Evolutionary conservation across 2,329 filamentous ascomycete species (phyloP).

Genomic region (Aureobasidium namibiae): DNA sequence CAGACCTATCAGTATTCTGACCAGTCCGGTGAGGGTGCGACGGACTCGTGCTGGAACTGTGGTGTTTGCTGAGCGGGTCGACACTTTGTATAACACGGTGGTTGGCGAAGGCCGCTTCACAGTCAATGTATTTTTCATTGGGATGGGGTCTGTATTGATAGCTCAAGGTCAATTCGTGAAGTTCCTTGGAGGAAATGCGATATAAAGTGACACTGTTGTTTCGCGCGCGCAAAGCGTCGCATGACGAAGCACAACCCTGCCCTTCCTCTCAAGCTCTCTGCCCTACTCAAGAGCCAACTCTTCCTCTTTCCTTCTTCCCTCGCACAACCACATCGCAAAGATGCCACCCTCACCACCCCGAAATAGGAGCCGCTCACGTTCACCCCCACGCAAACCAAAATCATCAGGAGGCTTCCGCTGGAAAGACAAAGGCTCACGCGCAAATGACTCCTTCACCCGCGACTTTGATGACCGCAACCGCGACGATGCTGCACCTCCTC

Average conservation of each 20-base stretch:
- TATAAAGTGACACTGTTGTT: background rate
- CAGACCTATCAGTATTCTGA: conserved; percentile 37
- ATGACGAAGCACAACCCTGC: conserved; percentile 3
- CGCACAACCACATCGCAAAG: background rate
- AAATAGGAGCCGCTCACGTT: conserved; percentile 22
- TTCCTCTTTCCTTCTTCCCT: background rate
- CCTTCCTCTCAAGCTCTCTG: background rate
- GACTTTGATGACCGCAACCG: conserved; percentile 20
- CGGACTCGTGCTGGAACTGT: conserved; percentile 39
- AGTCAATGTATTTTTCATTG: conserved; percentile 22
- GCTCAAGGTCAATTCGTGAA: too few species aligned
- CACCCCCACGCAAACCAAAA: conserved; percentile 25
- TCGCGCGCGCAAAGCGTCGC: background rate
- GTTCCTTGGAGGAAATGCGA: background rate
- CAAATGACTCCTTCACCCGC: conserved; percentile 19
- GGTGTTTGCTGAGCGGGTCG: conserved; percentile 56
- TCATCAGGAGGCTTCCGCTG: conserved; percentile 28
- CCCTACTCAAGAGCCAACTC: background rate
- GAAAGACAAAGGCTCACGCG: conserved; percentile 24
- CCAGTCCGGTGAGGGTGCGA: conserved; percentile 36
- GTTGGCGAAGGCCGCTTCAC: conserved; percentile 54
- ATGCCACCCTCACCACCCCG: background rate
- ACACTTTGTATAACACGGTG: conserved; percentile 87
- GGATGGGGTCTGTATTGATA: too few species aligned
- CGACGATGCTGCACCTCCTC: conserved; percentile 25